These are phyloP conservation scores for Agrocybe chaxingu DNA, from an alignment of 768 basidiomycete genomes.

Conservation along the genomic window DNA sequence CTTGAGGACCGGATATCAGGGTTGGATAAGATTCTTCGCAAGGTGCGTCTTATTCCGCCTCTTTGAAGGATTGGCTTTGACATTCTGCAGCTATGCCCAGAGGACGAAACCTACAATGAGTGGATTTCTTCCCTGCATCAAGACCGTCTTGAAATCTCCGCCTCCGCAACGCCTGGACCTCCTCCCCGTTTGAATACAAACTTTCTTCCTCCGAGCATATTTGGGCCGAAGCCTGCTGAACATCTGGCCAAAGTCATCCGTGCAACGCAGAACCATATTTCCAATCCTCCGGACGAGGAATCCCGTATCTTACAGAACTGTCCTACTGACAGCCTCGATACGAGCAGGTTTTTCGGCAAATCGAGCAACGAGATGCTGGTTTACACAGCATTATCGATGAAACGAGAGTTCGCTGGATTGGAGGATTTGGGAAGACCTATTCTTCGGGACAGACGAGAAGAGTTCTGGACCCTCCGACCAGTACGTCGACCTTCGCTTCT, in stretches of 20 bases:
- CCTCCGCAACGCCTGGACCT: constrained; percentile 17
- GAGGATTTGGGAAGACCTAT: constrained; percentile 15
- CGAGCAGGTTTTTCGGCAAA: constrained; percentile 52
- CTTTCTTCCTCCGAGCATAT: constrained; percentile 19
- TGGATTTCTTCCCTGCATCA: constrained; percentile 34
- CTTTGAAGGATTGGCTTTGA: background rate
- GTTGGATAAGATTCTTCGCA: constrained; percentile 54
- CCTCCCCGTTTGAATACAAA: constrained; percentile 12
- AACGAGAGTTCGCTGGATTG: constrained; percentile 48
- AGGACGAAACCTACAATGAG: constrained; percentile 58
- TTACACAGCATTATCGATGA: constrained; percentile 54
- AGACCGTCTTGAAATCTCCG: constrained; percentile 15
- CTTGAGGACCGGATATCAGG: constrained; percentile 59
- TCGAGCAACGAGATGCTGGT: constrained; percentile 54
- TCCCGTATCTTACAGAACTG: constrained; percentile 33
- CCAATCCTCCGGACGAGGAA: constrained; percentile 16
- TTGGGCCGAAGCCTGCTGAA: constrained; percentile 30
- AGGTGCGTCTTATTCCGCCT: constrained; percentile 23
- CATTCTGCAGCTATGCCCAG: constrained; percentile 53
- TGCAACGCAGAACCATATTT: background rate
- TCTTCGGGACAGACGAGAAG: constrained; percentile 23
- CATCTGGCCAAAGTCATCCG: constrained; percentile 14
- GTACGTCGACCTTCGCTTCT: constrained; percentile 20
- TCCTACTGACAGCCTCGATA: constrained; percentile 31
- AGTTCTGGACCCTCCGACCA: constrained; percentile 35